Base-by-base conservation (phyloP, 495 filamentous ascomycete species). In the Tuber borchii region DNA sequence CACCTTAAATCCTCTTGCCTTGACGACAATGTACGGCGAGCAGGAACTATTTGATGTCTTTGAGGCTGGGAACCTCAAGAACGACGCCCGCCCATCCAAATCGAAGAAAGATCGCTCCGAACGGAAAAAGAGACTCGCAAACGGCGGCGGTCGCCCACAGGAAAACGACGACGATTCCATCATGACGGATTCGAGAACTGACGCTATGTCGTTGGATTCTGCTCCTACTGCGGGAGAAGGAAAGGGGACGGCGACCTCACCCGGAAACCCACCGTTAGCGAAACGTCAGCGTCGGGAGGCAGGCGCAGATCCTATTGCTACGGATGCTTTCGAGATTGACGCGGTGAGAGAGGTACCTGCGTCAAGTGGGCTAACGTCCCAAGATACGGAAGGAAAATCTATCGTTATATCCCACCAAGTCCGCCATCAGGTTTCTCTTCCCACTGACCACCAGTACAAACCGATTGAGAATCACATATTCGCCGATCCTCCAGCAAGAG, bases 311-410 rank as follows among this genome's bases (percentile, higher is more conserved):
- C 93, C 95, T 26, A 90, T 97, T 56, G 89, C 97, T 76, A 93
- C 93, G 61, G 95, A 99, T 85, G 89, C 92, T 20, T 99, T 98
- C 84, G 90, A 98, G 85, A 97, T 96, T n/a, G 93, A 93, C 82
- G 91, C 97, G 84, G 94, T 94, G 65, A 87, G 93, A 85, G 93
- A 99, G 83, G 88, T 97, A 43, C 91, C 90, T 45, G 91, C 90
- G 7, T 91, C 92, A 10, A 90, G 90, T 73, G 95, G 94, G n/a
- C 88, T 97, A 46, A 92, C 93, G 78, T 84, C 84, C 44, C 79
- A 82, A 69, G 80, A 83, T 48, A 84, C 78, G 10, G 82, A 83
- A 73, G 82, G 79, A 22, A 78, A 91, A 76, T 89, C 92, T 26
- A 89, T 99, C 69, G 89, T 95, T 39, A 85, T 99, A 37, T 94